These are phyloP conservation scores for Logfia minima DNA, from an alignment of 129 eudicot species.

Conservation along the genomic window DNA sequence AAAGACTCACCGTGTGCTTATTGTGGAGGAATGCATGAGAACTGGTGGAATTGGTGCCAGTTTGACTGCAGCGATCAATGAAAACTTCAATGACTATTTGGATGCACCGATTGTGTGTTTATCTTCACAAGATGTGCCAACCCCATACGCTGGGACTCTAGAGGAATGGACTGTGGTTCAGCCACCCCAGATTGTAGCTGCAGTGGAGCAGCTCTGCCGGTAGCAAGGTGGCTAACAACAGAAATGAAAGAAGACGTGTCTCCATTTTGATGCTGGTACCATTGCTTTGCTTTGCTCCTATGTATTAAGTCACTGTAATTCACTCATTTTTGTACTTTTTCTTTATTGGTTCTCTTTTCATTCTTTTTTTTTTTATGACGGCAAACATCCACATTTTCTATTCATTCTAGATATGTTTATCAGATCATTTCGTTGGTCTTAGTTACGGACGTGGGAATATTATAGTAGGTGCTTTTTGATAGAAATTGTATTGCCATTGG, in stretches of 20 bases:
- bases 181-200: slow-evolving; percentile 94
- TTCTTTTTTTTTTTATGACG: not conserved
- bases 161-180: slow-evolving; percentile 94
- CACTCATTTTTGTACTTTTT: not conserved
- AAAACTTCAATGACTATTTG: slow-evolving; percentile 82
- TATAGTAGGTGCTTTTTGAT: not conserved
- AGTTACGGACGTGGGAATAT: not conserved
- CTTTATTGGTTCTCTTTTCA: not conserved
- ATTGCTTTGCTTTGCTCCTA: slow-evolving; percentile 8
- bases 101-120: slow-evolving; percentile 91
- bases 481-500: not conserved
- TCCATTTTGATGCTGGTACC: not conserved
- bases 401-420: not conserved
- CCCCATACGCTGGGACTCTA: slow-evolving; percentile 87
- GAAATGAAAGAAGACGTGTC: not conserved
- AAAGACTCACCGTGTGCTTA: slow-evolving; percentile 89
- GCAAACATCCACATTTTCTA: not conserved
- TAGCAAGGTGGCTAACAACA: slow-evolving; percentile 20
- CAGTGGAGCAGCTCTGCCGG: slow-evolving; percentile 92
- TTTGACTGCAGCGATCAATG: slow-evolving; percentile 86
- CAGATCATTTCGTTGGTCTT: not conserved
- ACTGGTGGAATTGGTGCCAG: slow-evolving; percentile 98
- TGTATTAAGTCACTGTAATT: not conserved
- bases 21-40: slow-evolving; percentile 98
- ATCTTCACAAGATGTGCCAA: slow-evolving; percentile 97